Conservation (phyloP, 2,329 filamentous ascomycete species). For the Coleophoma eucalyptorum region DNA sequence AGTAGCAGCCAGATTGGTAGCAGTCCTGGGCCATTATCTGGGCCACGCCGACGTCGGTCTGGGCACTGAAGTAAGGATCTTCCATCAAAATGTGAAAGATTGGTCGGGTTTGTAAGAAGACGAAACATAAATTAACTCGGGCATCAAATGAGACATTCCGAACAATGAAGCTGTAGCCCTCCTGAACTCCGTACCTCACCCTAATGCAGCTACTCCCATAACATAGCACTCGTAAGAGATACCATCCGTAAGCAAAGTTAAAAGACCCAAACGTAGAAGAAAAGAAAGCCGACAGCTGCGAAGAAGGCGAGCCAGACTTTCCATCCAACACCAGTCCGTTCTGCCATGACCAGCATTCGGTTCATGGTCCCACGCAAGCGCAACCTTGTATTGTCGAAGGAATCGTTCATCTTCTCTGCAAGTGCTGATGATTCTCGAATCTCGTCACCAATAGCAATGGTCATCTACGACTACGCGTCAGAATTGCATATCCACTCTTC, state of each 20-base stretch:
- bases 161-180: constrained; percentile 4
- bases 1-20: constrained; percentile 22
- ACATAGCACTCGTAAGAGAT: background rate
- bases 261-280: constrained; percentile 91
- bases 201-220: background rate
- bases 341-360: constrained; percentile 92
- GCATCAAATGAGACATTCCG: background rate
- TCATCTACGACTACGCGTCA: constrained; percentile 57
- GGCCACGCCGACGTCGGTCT: background rate
- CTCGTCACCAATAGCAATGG: constrained; percentile 88
- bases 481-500: background rate
- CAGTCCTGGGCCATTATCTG: constrained; percentile 16
- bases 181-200: constrained; percentile 3
- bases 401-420: constrained; percentile 93
- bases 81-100: too few species aligned
- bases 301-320: constrained; percentile 92
- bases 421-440: constrained; percentile 86
- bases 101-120: background rate
- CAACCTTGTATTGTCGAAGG: constrained; percentile 80
- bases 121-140: constrained; percentile 8
- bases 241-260: constrained; percentile 32
- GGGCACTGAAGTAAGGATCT: background rate
- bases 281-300: constrained; percentile 73
- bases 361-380: constrained; percentile 91
- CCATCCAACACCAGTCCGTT: constrained; percentile 93